Base-by-base conservation (phyloP, 2,329 filamentous ascomycete genomes). In the Phaeoacremonium minimum region DNA sequence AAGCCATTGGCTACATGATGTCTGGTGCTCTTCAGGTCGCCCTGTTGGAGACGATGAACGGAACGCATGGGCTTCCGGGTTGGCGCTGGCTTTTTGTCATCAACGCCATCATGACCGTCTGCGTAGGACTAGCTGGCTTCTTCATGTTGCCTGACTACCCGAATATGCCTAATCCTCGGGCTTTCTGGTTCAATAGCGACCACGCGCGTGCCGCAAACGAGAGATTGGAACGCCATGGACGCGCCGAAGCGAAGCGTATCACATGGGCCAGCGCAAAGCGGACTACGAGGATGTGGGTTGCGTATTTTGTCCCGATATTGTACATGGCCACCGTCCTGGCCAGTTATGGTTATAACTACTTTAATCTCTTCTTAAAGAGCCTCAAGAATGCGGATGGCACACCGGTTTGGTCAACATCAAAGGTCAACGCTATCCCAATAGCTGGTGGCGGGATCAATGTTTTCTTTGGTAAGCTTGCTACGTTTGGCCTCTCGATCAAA, bases 51-150 rank as follows among this genome's bases (percentile, higher is more conserved):
- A 73, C 71, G 14, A 57, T 77, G 0, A 69, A 73, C 14, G 69
- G 70, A 0, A 56, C 63, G 2, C 52, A 48, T 4, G 71, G 71
- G 0, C 57, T 73, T 45, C 55, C 68, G 0, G 72, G 71, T 0
- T 75, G 71, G 71, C 51, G 64, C 17, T 71, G 66, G 71, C 53
- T 77, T 0, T 80, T 77, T 35, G 64, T 78, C 16, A 73, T 79
- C 30, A 75, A 77, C 40, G 73, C 68, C 2, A 18, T 75, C 17
- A 77, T 77, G 52, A 74, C 69, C 2, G 58, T 77, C 3, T 64
- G 67, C 0, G 65, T 76, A 8, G 71, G 72, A 0, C 35, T 71
- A 3, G 60, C 69, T 3, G 74, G 74, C 0, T 75, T 69, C 45
- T 49, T 75, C 28, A 65, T 77, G 18, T 43, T 61, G 17, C 66